Evolutionary conservation across 305 asterid species (phyloP).

Genomic region (Plantago coronopus): DNA sequence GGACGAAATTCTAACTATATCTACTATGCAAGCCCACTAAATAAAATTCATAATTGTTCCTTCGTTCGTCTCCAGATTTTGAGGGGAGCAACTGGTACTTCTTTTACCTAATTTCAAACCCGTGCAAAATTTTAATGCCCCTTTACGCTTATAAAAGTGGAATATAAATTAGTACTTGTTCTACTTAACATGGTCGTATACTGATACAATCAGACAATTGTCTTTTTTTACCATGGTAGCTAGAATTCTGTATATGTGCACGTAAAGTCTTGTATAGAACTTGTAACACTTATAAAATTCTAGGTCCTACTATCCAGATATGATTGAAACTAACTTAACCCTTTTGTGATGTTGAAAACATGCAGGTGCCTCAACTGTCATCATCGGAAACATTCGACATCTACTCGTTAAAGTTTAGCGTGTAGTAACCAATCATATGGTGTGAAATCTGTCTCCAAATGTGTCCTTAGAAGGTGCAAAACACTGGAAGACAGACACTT

Average conservation of each 20-base stretch:
- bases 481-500: no score
- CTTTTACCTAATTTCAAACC: neutral
- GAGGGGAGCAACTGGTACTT: neutral
- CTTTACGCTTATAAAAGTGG: no score
- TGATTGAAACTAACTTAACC: slow-evolving; percentile 13
- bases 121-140: neutral
- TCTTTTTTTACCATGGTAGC: no score
- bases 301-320: neutral
- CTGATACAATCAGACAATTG: no score
- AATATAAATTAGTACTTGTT: no score
- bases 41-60: neutral
- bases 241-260: no score
- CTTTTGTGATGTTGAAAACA: slow-evolving; percentile 17
- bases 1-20: neutral
- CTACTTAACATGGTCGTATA: no score
- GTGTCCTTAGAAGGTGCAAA: neutral
- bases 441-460: neutral
- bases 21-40: neutral
- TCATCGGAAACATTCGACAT: slow-evolving; percentile 42
- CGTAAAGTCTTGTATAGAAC: neutral
- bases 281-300: slow-evolving; percentile 2
- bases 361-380: slow-evolving; percentile 53
- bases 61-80: neutral
- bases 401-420: slow-evolving; percentile 26
- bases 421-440: slow-evolving; percentile 10